These are phyloP conservation scores for Nitzschia sp. DNA, from an alignment of 108 stramenopile species.

Conservation along the genomic window DNA sequence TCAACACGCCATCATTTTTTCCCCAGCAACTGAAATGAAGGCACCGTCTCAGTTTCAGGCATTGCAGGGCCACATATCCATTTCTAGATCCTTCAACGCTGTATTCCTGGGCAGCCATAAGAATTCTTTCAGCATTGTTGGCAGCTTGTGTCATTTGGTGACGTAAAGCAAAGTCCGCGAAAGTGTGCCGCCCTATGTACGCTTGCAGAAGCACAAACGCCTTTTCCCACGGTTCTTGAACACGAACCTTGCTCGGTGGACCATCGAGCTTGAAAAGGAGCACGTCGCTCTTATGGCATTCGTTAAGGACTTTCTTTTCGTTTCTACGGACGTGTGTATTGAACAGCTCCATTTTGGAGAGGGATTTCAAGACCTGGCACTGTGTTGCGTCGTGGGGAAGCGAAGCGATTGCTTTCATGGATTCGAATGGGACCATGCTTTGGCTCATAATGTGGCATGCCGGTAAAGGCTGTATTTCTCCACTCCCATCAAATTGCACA, in stretches of 20 bases:
- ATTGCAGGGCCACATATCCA: conserved; percentile 60
- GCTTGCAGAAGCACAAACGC: conserved; percentile 85
- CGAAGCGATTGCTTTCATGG: conserved; percentile 67
- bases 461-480: conserved; percentile 38
- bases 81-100: conserved; percentile 61
- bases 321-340: conserved; percentile 66
- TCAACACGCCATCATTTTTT: conserved; percentile 66
- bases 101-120: conserved; percentile 74
- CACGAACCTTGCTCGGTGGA: conserved; percentile 70
- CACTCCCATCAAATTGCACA: conserved; percentile 1
- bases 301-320: conserved; percentile 83
- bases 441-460: conserved; percentile 77
- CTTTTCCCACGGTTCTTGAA: conserved; percentile 75
- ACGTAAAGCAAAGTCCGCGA: conserved; percentile 62
- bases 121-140: conserved; percentile 64
- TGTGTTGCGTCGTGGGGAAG: conserved; percentile 62
- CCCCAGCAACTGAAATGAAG: conserved; percentile 66
- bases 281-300: conserved; percentile 56
- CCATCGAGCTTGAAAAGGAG: conserved; percentile 78
- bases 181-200: conserved; percentile 59
- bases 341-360: conserved; percentile 62
- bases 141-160: conserved; percentile 67
- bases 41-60: conserved; percentile 60
- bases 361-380: conserved; percentile 59
- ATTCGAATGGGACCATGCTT: conserved; percentile 62